Evolutionary conservation across 768 basidiomycete genomes (phyloP), one percentile per base, ranked within the genome.

Genomic region (Hygrophorus pudorinus): DNA sequence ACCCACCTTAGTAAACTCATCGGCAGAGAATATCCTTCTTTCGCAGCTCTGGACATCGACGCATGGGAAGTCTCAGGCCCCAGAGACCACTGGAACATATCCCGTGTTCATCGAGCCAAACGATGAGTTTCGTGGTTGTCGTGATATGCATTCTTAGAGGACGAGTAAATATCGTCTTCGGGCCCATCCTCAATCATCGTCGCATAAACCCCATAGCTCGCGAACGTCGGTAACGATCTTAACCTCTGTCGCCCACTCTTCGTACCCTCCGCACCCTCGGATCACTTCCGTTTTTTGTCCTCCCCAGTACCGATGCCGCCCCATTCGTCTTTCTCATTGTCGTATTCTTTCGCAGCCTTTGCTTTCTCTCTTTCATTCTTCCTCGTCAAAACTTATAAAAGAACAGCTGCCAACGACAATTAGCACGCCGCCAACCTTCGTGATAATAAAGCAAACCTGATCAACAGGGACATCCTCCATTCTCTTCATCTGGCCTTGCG

Each of bases 321-420:
- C 78, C 77, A 85, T 49, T 72, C 77, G 45, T 70, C 73, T 11
- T 62, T 72, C 31, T 63, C 67, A 40, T 59, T 24, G 42, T 79
- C 76, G 47, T 70, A 83, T 1, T 76, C 74, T 48, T 68, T 80
- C 1, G 62, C 56, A 16, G 57, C 59, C 54, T 66, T 78, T 17
- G 66, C 65, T 54, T 67, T 68, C 43, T 73, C 72, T 52, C 63
- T 70, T 53, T 73, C 73, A 27, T 75, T 66, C 61, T 88, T 92
- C 53, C 70, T 71, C 8, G 77, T 71, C 59, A 96, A 97, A 78
- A 97, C 53, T 80, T 81, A 61, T 97, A 81, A 68, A 91, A 96
- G 72, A 97, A 97, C 27, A 87, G 55, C 89, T 89, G 44, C 3
- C 27, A 9, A 20, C 1, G 17, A 1, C 17, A 44, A n/a, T 41